Base-by-base conservation (phyloP, 2,329 filamentous ascomycete species). In the Periconia sp. region DNA sequence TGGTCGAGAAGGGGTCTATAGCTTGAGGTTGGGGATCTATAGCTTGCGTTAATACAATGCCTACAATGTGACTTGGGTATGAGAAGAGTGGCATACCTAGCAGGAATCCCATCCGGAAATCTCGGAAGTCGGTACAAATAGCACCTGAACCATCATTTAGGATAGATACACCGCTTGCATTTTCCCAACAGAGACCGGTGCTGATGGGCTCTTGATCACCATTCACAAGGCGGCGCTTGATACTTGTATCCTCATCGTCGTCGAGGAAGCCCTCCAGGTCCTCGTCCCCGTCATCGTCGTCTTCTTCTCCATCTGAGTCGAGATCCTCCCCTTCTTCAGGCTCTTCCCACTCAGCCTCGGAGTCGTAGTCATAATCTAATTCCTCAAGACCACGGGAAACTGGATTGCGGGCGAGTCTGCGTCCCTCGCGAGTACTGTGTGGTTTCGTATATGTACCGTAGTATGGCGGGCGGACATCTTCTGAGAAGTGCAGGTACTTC, bases 251-350 rank as follows among this genome's bases (percentile, higher is more conserved):
- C 73, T 94, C 90, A 49, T 95, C 90, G 6, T 90, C 90, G 62
- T 96, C 92, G 1, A 97, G 79, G 66, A 97, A 97, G 17, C 86
- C 92, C 3, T 91, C 90, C 86, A 96, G 89, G 55, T 95, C 92
- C 57, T 90, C 89, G 15, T 90, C 89, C n/a, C 85, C 88, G 11
- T 90, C 81, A 47, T 89, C 86, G 23, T 88, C 88, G 47, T 85
- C 82, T 6, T 88, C 85, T 52, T 88, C 85, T 30, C 83, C 84
- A 54, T 88, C 86, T 2, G 83, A 84, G 46, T 82, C 76, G 2
- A 88, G 73, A 53, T 90, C 85, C 62, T 89, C 87, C 35, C 84
- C 84, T 53, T 92, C 78, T 82, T 92, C 76, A 33, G 89, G 86
- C 66, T 92, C 88, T 65, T 88, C 80, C 90, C 90, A 95, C 83